Evolutionary conservation across 164 flowering plant species (phyloP).

Genomic region (Taxillus chinensis): DNA sequence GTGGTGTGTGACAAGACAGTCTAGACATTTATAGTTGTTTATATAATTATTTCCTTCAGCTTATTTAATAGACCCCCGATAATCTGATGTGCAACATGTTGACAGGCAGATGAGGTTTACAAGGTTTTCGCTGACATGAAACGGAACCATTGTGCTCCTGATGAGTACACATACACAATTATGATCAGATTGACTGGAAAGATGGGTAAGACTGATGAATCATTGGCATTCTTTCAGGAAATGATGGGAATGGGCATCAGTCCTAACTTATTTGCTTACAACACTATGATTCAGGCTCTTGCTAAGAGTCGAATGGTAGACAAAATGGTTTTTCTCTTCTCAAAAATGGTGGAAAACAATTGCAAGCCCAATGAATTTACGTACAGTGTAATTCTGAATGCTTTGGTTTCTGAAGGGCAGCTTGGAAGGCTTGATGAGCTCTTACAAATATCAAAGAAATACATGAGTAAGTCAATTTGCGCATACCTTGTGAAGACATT

Average conservation of each 20-base stretch:
- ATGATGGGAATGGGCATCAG: slow-evolving; percentile 55
- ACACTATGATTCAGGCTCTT: slow-evolving; percentile 76
- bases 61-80: slow-evolving; percentile 15
- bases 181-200: slow-evolving; percentile 77
- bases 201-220: slow-evolving; percentile 48
- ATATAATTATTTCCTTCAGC: not conserved
- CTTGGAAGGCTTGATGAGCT: slow-evolving; percentile 62
- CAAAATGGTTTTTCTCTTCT: slow-evolving; percentile 53
- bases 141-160: slow-evolving; percentile 63
- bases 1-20: too few relatives aligned
- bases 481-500: slow-evolving; percentile 72
- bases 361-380: slow-evolving; percentile 91
- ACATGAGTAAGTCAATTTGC: slow-evolving; percentile 53
- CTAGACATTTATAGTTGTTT: too few relatives aligned
- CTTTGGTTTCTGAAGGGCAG: slow-evolving; percentile 59
- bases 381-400: slow-evolving; percentile 54
- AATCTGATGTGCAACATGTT: slow-evolving; percentile 39
- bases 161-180: slow-evolving; percentile 78
- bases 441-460: slow-evolving; percentile 58
- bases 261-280: slow-evolving; percentile 61
- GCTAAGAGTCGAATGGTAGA: slow-evolving; percentile 56
- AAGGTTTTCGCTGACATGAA: slow-evolving; percentile 81
- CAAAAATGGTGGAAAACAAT: slow-evolving; percentile 65
- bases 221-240: slow-evolving; percentile 62
- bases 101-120: slow-evolving; percentile 66